phyloP scores from a whole-genome alignment of 495 filamentous ascomycete species.

The Lasiosphaeris hirsuta region DNA sequence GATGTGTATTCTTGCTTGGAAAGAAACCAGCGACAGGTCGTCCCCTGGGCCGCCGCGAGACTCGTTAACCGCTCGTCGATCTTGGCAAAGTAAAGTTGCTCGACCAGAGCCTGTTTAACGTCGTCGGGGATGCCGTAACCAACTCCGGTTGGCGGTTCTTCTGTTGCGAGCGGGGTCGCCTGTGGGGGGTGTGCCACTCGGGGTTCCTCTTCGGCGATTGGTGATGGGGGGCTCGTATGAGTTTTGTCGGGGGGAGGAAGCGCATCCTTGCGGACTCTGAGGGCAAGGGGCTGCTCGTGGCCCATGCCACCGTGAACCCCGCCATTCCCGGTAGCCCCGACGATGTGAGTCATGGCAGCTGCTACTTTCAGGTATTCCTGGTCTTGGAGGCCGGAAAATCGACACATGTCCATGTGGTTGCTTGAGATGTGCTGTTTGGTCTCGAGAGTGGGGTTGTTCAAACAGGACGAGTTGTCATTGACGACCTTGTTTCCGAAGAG shows the following conservation, averaged over 20 bases:
- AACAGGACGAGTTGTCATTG: constrained; percentile 15
- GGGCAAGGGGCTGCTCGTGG: not conserved
- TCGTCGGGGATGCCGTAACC: not conserved
- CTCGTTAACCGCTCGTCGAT: constrained; percentile 32
- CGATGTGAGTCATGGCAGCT: constrained; percentile 8
- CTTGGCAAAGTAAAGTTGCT: constrained; percentile 25
- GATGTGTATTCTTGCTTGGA: constrained; percentile 30
- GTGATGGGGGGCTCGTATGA: too few species aligned
- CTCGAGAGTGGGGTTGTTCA: constrained; percentile 12
- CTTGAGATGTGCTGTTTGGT: constrained; percentile 13
- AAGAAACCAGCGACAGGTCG: constrained; percentile 49
- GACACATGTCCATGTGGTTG: constrained; percentile 23
- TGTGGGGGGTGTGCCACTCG: too few species aligned
- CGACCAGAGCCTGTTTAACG: not conserved
- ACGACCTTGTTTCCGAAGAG: constrained; percentile 13
- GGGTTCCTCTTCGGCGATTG: too few species aligned
- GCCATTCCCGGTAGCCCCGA: not conserved
- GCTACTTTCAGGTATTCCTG: constrained; percentile 17
- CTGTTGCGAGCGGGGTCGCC: too few species aligned
- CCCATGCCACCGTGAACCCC: not conserved
- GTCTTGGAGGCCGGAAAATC: constrained; percentile 13
- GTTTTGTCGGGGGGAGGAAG: too few species aligned
- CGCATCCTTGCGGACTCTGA: not conserved
- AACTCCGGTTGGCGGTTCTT: not conserved
- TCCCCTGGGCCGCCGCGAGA: constrained; percentile 17